Conservation (phyloP, 805 yeast genomes). For the Wickerhamomyces pijperi region DNA sequence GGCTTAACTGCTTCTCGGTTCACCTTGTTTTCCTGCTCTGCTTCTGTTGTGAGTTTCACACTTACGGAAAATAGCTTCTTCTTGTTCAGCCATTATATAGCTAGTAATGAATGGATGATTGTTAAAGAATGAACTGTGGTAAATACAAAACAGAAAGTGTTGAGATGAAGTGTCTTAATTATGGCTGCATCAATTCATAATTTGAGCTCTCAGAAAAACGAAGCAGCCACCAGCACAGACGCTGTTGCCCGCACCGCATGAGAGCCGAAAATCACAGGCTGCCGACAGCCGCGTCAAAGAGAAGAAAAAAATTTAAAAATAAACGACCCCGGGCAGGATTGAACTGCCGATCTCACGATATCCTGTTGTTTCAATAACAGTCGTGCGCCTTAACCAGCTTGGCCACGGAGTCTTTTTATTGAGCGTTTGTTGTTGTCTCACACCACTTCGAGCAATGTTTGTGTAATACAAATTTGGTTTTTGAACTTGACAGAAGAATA, state of each 20-base stretch:
- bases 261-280: too few species aligned
- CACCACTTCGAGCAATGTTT: too few species aligned
- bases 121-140: not conserved
- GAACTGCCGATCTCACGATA: not conserved
- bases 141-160: not conserved
- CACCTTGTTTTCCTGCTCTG: too few species aligned
- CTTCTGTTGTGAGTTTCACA: not conserved
- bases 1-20: too few species aligned
- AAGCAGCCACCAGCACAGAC: not conserved
- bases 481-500: too few species aligned
- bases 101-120: too few species aligned
- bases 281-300: not conserved
- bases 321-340: not conserved
- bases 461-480: too few species aligned
- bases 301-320: too few species aligned
- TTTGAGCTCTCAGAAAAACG: too few species aligned
- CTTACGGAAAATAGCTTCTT: constrained; percentile 31
- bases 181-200: not conserved
- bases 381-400: not conserved
- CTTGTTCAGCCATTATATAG: constrained; percentile 16
- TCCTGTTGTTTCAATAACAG: not conserved
- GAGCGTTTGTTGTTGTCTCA: too few species aligned
- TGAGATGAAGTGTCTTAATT: too few species aligned
- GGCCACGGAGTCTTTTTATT: not conserved
- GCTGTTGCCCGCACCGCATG: too few species aligned